Base-by-base conservation (phyloP, 352 stramenopile genomes). In the Globisporangium cederbergense region DNA sequence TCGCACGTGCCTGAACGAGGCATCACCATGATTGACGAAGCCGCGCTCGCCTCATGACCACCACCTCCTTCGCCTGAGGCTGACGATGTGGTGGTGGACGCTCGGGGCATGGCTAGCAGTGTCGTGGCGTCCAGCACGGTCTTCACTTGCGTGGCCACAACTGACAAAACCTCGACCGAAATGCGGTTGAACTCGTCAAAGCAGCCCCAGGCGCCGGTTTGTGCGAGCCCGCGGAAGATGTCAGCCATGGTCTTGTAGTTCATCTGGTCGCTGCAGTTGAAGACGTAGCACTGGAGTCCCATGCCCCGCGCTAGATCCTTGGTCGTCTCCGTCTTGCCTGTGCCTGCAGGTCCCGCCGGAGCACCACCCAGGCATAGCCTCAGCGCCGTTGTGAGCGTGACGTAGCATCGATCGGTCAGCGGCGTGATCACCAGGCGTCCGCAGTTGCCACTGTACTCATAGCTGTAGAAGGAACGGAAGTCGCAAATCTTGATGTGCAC, bases 111-210 rank as follows among this genome's bases (percentile, higher is more conserved):
- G 1, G 68, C 69, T 2, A 83, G 62, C 30, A 70, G 65, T 34
- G 72, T 43, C 36, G 74, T 66, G 1, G 93, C 92, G 73, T 99
- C 96, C 63, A 99, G 79, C 28, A 99, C 94, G 0, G 95, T 98
- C 68, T 99, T 98, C n/a, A 99, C 95, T 64, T 99, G 96, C 3
- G 95, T 98, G 16, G 95, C 94, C 13, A 99, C 95, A 14, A 98
- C 95, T 1, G 87, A 97, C 7, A 99, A 70, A 11, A 98, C 96
- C 74, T 99, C 96, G 40, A 99, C 97, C 8, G 91, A 95, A 71
- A 98, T 98, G 40, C 96, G 90, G 61, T 98, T 98, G 62, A 98
- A 98, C 71, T 98, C 93, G 64, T 98, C 95, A 73, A 98, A 98
- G 67, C 95, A 98, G 6, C 96, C 96, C 96, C 96, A 98, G 3